phyloP scores from a whole-genome alignment of 1,284 basidiomycete species.

The Ganoderma resinaceum region DNA sequence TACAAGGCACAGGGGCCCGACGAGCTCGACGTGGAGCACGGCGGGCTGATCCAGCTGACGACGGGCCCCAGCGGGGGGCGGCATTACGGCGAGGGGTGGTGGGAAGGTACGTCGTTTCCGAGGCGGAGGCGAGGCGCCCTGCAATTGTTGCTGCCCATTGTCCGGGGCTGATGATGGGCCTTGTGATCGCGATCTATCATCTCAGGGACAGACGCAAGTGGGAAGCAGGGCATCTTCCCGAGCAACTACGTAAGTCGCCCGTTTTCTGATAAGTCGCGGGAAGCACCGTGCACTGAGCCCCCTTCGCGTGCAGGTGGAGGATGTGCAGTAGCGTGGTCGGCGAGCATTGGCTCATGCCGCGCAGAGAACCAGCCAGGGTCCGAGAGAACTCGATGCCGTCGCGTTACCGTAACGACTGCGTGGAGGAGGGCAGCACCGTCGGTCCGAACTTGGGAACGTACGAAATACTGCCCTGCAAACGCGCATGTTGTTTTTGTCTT shows the following conservation, averaged over 20 bases:
- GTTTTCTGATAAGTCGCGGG: conserved; percentile 16
- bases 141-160: background rate
- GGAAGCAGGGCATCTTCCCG: conserved; percentile 80
- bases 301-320: conserved; percentile 23
- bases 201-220: conserved; percentile 64
- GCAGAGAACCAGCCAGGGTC: background rate
- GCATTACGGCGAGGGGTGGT: conserved; percentile 80
- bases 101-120: conserved; percentile 65
- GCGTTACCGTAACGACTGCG: conserved; percentile 2
- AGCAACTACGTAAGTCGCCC: conserved; percentile 79
- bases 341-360: background rate
- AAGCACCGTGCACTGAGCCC: conserved; percentile 1
- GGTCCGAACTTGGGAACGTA: conserved; percentile 1
- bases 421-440: conserved; percentile 14
- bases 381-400: background rate
- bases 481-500: background rate
- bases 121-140: background rate
- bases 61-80: conserved; percentile 63
- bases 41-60: conserved; percentile 70
- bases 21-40: conserved; percentile 71
- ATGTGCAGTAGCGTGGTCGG: conserved; percentile 9
- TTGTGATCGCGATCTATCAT: conserved; percentile 28
- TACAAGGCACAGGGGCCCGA: conserved; percentile 73
- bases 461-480: conserved; percentile 23
- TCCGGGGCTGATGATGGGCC: conserved; percentile 17